Conservation (phyloP, 2,329 filamentous ascomycete genomes). For the Monosporascus sp. region DNA sequence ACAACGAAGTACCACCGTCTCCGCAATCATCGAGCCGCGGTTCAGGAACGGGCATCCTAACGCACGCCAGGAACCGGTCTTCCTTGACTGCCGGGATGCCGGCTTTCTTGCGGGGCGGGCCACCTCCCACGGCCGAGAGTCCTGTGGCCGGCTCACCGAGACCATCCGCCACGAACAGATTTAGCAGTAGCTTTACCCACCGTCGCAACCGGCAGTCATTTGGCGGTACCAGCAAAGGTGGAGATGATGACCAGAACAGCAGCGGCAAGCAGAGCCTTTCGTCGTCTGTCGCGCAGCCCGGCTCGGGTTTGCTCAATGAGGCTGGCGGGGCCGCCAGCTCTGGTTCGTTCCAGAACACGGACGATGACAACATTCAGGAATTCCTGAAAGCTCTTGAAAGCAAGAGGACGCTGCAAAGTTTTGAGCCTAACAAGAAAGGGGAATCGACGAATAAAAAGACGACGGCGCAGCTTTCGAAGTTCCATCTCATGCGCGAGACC, state of each 20-base stretch:
- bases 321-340: constrained; percentile 61
- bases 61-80: constrained; percentile 62
- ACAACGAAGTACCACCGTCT: constrained; percentile 50
- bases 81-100: constrained; percentile 73
- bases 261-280: constrained; percentile 75
- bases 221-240: constrained; percentile 61
- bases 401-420: constrained; percentile 79
- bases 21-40: constrained; percentile 47
- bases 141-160: constrained; percentile 73
- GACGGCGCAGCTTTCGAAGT: constrained; percentile 74
- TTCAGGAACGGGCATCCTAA: constrained; percentile 42
- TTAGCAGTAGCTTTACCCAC: constrained; percentile 92
- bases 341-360: constrained; percentile 58
- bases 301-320: constrained; percentile 74
- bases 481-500: constrained; percentile 83
- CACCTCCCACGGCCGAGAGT: constrained; percentile 55
- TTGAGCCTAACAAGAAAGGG: constrained; percentile 62
- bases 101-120: constrained; percentile 63
- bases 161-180: constrained; percentile 71
- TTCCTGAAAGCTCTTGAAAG: constrained; percentile 86
- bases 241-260: constrained; percentile 68
- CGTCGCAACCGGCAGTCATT: constrained; percentile 73
- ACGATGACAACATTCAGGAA: constrained; percentile 90
- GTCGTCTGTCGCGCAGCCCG: constrained; percentile 65
- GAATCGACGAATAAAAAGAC: constrained; percentile 71